Base-by-base conservation (phyloP, 345 rosid species). In the Eucalyptus viminalis region DNA sequence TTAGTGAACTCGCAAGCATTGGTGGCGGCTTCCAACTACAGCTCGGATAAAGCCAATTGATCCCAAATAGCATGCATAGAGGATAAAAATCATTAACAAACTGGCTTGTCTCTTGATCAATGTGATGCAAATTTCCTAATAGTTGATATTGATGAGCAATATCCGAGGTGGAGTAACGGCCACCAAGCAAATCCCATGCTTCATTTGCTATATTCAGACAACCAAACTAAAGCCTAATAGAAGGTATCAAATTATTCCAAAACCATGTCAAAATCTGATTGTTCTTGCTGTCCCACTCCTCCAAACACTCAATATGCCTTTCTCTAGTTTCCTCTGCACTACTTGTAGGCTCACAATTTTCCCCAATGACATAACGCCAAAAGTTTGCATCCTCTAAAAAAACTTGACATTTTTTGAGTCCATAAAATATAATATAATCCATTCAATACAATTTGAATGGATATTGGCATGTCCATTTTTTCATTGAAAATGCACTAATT, bases 1-100 rank as follows among this genome's bases (percentile, higher is more conserved):
- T 31, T 9, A 16, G 43, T 37, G 6, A 31, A 69, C 24, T 69
- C 16, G 80, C 0, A 0, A 67, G 43, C 24, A 69, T 16, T 17
- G 0, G 43, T 1, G 2, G 21, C 2, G 21, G 11, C 80, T 31
- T 31, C 80, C 24, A 11, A 69, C 3, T 69, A 4, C 4, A 2
- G 80, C 24, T 69, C 4, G 31, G 1, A 69, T 31, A 69, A 34
- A 31, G 43, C 43, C 4, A 31, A 69, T 69, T 17, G 7, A 69
- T 69, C 80, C 43, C 43, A 31, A 15, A 31, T 16, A 31, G 43
- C 43, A 67, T 67, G 80, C 80, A 69, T 31, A 15, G 24, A 69
- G 12, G 43, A 69, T 17, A 69, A 34, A 67, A 69, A 69, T 8
- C 43, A 16, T 16, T 69, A 31, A 16, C 19, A 9, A 37, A 69